A percentile compares a stretch with the other conserved stretches of the same genome.
These are phyloP conservation scores for Asterophora lycoperdoides DNA, from an alignment of 768 basidiomycete genomes.

Conservation along the genomic window DNA sequence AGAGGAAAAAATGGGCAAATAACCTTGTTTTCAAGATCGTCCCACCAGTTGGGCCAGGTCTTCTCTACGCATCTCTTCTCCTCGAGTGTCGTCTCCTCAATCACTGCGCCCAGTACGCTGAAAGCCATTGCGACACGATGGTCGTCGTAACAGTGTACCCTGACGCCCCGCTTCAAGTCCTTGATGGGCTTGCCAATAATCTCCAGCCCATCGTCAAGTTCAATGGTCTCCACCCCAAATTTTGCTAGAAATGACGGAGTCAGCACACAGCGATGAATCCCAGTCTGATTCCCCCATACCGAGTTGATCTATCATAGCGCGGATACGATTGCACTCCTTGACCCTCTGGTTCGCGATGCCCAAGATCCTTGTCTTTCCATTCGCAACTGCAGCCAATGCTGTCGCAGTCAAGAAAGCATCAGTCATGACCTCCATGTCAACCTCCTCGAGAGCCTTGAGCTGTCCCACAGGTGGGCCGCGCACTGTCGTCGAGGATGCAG, in stretches of 20 bases:
- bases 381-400: constrained; percentile 81
- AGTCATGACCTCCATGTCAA: constrained; percentile 99
- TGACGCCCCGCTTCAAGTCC: constrained; percentile 64
- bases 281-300: constrained; percentile 44
- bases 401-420: constrained; percentile 97
- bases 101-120: constrained; percentile 75
- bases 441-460: constrained; percentile 76
- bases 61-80: constrained; percentile 99
- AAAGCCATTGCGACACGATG: constrained; percentile 99
- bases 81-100: constrained; percentile 77
- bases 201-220: constrained; percentile 90
- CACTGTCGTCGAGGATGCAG: constrained; percentile 84
- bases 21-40: constrained; percentile 94
- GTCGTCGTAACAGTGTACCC: constrained; percentile 95
- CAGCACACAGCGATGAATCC: constrained; percentile 3
- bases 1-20: not conserved
- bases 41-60: constrained; percentile 99
- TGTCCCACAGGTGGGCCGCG: constrained; percentile 80
- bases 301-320: constrained; percentile 94
- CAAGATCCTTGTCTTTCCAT: constrained; percentile 72
- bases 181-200: constrained; percentile 72
- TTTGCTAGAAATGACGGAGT: constrained; percentile 53
- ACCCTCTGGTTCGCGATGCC: constrained; percentile 98
- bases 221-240: constrained; percentile 89
- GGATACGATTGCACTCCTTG: constrained; percentile 96